Percentiles rank a stretch among this genome's conserved stretches.
These are phyloP conservation scores for Prunella vulgaris DNA, from an alignment of 257 asterid genomes.

Conservation along the genomic window DNA sequence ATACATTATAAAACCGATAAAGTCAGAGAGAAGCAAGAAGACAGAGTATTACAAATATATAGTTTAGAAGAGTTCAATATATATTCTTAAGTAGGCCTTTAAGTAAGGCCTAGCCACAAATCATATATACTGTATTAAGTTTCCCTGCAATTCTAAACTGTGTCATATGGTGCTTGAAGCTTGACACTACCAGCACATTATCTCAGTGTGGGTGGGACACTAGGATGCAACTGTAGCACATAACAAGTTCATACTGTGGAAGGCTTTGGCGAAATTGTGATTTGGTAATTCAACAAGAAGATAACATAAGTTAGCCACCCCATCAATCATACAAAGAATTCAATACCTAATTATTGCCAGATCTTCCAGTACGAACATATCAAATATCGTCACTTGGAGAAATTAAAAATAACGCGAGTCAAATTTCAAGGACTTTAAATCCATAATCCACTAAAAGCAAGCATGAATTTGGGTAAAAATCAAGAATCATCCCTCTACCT, in stretches of 20 bases:
- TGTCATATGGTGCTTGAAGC: too few species aligned
- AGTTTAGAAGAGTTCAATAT: not conserved
- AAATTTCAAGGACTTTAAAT: slow-evolving; percentile 9
- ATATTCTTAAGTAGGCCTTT: not conserved
- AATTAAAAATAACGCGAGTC: not conserved
- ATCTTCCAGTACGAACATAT: too few species aligned
- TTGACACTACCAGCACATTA: too few species aligned
- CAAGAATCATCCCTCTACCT: not conserved
- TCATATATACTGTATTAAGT: not conserved
- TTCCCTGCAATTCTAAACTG: too few species aligned
- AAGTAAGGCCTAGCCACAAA: not conserved
- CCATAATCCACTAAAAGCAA: slow-evolving; percentile 9
- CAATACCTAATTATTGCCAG: too few species aligned
- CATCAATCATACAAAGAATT: not conserved
- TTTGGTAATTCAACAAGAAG: not conserved
- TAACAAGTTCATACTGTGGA: not conserved
- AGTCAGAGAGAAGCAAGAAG: not conserved
- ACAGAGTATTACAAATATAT: not conserved
- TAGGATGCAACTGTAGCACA: too few species aligned
- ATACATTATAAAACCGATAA: not conserved
- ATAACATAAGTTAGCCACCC: not conserved
- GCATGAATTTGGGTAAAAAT: not conserved
- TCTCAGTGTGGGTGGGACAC: too few species aligned
- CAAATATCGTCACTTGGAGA: not conserved
- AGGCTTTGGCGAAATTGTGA: not conserved